phyloP scores from a whole-genome alignment of 148 eudicot genomes.

The Vaccinium macrocarpon region DNA sequence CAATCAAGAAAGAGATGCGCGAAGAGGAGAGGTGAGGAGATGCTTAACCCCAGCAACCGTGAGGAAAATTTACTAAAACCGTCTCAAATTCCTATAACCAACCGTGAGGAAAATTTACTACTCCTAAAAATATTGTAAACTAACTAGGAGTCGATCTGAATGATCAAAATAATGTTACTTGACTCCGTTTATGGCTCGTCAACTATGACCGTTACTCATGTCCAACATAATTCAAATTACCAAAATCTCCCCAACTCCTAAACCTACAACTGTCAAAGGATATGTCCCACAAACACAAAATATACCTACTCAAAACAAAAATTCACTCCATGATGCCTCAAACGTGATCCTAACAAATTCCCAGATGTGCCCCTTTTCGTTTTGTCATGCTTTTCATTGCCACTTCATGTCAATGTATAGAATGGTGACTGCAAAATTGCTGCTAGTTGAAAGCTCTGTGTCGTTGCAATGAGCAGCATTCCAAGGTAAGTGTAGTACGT shows the following conservation, averaged over 20 bases:
- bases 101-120: too few species aligned
- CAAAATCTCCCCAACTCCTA: not conserved
- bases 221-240: too few species aligned
- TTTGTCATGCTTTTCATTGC: not conserved
- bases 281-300: not conserved
- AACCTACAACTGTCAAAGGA: not conserved
- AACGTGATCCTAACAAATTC: not conserved
- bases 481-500: slow-evolving; percentile 68
- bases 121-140: not conserved
- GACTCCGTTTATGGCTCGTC: not conserved
- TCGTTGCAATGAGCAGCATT: slow-evolving; percentile 66
- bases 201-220: not conserved
- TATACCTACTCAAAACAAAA: not conserved
- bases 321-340: not conserved
- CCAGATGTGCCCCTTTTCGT: not conserved
- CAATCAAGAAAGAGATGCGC: not conserved
- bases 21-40: not conserved
- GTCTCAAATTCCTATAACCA: too few species aligned
- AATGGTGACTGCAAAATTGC: slow-evolving; percentile 49
- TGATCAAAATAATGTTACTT: too few species aligned
- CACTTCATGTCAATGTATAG: slow-evolving; percentile 25
- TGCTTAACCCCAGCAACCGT: not conserved
- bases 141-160: not conserved
- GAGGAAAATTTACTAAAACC: not conserved
- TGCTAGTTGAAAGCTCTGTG: slow-evolving; percentile 68